Percentiles rank a stretch among this genome's conserved stretches.
Evolutionary conservation across 2,329 filamentous ascomycete species (phyloP).

Genomic region (Celoporthe dispersa): DNA sequence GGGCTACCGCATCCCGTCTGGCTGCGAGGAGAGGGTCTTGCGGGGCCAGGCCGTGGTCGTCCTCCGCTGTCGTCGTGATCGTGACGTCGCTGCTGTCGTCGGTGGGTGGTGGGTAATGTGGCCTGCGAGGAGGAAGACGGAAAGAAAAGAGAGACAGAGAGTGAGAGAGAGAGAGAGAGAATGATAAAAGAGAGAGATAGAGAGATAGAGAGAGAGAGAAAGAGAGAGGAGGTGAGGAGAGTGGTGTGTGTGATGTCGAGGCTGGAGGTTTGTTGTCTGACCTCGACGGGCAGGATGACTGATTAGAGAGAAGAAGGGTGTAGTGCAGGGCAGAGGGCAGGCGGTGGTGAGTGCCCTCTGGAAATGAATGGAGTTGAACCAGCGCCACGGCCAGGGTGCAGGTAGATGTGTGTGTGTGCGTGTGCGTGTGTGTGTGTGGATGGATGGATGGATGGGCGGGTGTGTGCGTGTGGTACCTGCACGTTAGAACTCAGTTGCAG

Average conservation of each 20-base stretch:
- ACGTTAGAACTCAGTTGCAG: not conserved
- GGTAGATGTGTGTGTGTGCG: no score
- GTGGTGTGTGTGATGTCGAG: not conserved
- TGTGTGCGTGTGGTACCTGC: not conserved
- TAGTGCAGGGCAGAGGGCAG: not conserved
- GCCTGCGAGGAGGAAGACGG: not conserved
- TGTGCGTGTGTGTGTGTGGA: not conserved
- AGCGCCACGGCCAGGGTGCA: not conserved
- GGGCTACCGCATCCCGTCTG: slow-evolving; percentile 28
- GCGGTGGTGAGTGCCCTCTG: not conserved
- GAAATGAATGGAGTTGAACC: slow-evolving; percentile 2
- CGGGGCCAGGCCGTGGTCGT: slow-evolving; percentile 12
- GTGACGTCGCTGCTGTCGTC: not conserved
- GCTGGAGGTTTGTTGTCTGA: not conserved
- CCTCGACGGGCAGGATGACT: not conserved
- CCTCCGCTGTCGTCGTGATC: not conserved
- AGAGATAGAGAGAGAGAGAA: not conserved
- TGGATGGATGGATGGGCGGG: not conserved
- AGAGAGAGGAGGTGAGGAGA: not conserved
- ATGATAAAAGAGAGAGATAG: not conserved
- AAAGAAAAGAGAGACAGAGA: no score
- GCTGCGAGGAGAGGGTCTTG: not conserved
- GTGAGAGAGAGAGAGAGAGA: not conserved
- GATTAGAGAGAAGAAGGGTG: not conserved
- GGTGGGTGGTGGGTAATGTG: not conserved